Evolutionary conservation across 2,329 filamentous ascomycete species (phyloP), one percentile per base, ranked within the genome.

Genomic region (Alternaria triticina): DNA sequence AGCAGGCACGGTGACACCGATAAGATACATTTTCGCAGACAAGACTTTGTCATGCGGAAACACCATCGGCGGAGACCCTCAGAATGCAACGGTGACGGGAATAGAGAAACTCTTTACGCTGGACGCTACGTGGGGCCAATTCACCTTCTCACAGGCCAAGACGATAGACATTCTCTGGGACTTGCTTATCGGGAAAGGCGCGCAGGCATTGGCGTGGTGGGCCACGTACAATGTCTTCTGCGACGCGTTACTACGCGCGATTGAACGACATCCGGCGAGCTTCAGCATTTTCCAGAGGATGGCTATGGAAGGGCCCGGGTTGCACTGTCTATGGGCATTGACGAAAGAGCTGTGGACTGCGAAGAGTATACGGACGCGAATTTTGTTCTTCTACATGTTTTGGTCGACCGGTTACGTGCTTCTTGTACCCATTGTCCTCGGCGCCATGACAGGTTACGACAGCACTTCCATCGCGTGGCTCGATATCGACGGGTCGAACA

Each of bases 401-500:
- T 20, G 79, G 15, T 70, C 76, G 4, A 74, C 66, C 2, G 43
- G 65, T 4, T 80, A 77, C 40, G 70, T 80, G 13, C 54, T 80
- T 1, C 61, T 60, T 13, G 70, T 80, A 20, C 78, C 77, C 1
- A 75, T 77, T 20, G 66, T 78, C 5, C 51, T 79, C 1, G 60
- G 69, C n/a, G 78, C 78, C 12, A 80, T 81, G 75, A 79, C 76
- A 1, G 79, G 79, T 10, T 81, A 80, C 55, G 74, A 77, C n/a
- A 72, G 66, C 46, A 71, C 68, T 2, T 64, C 66, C 3, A 70
- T 70, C 6, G 66, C 73, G 0, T 79, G 74, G 71, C 64, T 79
- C 13, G 69, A 67, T 17, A 49, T 77, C 15, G 66, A 74, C 13
- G 64, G 67, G 15, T 57, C 59, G 4, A 67, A 73, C 15, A 74